Evolutionary conservation across 768 basidiomycete genomes (phyloP).

Genomic region (Infundibulicybe gibba): DNA sequence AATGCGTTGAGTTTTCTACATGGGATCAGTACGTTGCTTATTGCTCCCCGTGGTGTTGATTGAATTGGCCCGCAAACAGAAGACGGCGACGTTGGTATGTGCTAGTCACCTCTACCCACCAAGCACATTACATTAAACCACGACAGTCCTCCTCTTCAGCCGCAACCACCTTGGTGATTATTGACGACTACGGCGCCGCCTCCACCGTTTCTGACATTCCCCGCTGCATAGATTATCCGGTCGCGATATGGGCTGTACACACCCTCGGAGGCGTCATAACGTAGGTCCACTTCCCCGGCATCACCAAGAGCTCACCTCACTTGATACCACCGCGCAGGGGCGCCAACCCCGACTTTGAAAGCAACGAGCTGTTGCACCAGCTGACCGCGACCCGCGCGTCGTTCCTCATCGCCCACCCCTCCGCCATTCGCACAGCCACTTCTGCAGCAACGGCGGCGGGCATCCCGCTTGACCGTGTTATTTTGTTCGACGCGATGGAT

Average conservation of each 20-base stretch:
- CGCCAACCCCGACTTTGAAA: slow-evolving; percentile 59
- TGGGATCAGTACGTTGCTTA: slow-evolving; percentile 32
- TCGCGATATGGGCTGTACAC: slow-evolving; percentile 55
- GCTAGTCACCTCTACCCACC: neutral
- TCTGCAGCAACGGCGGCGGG: slow-evolving; percentile 34
- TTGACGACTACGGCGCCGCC: neutral
- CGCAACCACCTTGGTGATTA: slow-evolving; percentile 61
- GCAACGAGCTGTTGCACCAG: slow-evolving; percentile 54
- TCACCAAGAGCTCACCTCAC: neutral
- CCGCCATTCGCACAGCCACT: slow-evolving; percentile 36
- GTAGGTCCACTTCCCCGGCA: slow-evolving; percentile 27
- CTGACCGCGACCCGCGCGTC: slow-evolving; percentile 43
- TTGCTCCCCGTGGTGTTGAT: neutral
- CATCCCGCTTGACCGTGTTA: slow-evolving; percentile 33
- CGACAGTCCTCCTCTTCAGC: slow-evolving; percentile 53
- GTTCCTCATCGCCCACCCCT: slow-evolving; percentile 44
- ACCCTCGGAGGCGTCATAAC: slow-evolving; percentile 54
- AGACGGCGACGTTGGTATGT: slow-evolving; percentile 49
- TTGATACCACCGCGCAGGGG: slow-evolving; percentile 32
- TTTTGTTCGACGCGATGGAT: slow-evolving; percentile 34
- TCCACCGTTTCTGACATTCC: neutral
- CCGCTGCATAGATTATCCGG: slow-evolving; percentile 45
- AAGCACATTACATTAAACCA: neutral
- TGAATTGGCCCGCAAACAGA: slow-evolving; percentile 20
- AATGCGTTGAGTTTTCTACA: slow-evolving; percentile 40